Evolutionary conservation across 73 alveolate genomes (phyloP), one percentile per base, ranked within the genome.

Genomic region (Paramecium pentaurelia): DNA sequence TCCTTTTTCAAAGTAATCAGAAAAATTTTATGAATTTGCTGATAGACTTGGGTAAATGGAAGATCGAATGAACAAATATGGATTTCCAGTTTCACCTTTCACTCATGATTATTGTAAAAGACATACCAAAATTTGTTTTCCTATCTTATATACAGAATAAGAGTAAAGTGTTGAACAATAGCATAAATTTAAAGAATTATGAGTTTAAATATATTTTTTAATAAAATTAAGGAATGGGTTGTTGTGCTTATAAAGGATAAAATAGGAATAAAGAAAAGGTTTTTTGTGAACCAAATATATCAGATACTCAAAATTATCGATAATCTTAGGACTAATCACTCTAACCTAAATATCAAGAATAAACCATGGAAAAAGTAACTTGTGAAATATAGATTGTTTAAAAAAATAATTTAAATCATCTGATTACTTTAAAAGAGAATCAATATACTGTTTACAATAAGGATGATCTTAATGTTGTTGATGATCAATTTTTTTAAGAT

Each of bases 51-150:
- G 47, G 47, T 34, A 34, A 42, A 80, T 80, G 91, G 91, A 80
- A 14, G 91, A 80, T 80, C 20, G 91, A 80, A 45, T 80, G 75
- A 49, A 42, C 22, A 80, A 49, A 25, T 44, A 47, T 80, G 91
- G 91, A 11, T 45, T 80, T 80, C 64, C 64, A 44, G 91, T 80
- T 0, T 45, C 77, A 8, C 91, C 91, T 10, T 34, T 80, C n/a
- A 80, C 91, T 11, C 73, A 40, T 80, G 91, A 49, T 80, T 80
- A 32, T 47, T 80, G 91, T 20, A 80, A 49, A 44, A 27, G 7
- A 20, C 71, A 80, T 80, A 64, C 58, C 30, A 28, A 42, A 47
- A 47, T 49, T 32, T 80, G 91, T 44, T 80, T 80, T 36, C 91
- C 91, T 3, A 49, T 47, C 20, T 80, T 80, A 25, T 64, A 64